phyloP scores from a whole-genome alignment of 2,329 filamentous ascomycete genomes.

The Fusarium keratoplasticum region DNA sequence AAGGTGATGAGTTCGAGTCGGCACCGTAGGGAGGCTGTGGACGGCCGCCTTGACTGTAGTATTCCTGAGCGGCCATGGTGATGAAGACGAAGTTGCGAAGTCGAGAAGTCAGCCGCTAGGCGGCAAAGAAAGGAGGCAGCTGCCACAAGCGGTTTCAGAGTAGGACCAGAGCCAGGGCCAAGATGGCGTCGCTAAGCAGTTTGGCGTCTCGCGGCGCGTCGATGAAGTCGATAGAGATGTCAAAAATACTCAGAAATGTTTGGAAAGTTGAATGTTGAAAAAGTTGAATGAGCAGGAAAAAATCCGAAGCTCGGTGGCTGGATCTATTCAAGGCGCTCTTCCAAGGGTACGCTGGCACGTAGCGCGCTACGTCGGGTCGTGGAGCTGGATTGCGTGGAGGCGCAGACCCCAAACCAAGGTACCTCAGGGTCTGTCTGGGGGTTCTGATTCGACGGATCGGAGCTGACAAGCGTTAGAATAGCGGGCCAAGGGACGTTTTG shows the following conservation, averaged over 20 bases:
- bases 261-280: neutral
- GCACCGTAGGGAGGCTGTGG: conserved; percentile 51
- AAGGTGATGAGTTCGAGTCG: conserved; percentile 55
- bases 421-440: conserved; percentile 13
- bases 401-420: conserved; percentile 21
- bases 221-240: neutral
- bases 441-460: conserved; percentile 33
- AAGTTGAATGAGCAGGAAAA: conserved; percentile 10
- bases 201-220: conserved; percentile 5
- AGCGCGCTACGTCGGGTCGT: conserved; percentile 6
- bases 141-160: conserved; percentile 28
- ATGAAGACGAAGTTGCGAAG: conserved; percentile 17
- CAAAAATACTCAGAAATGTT: neutral
- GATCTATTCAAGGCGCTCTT: conserved; percentile 24
- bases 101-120: conserved; percentile 28
- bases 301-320: conserved; percentile 31
- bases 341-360: conserved; percentile 28
- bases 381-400: conserved; percentile 38
- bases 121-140: conserved; percentile 37
- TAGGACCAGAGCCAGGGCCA: neutral
- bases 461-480: conserved; percentile 31
- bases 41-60: conserved; percentile 65
- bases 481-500: conserved; percentile 29
- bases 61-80: conserved; percentile 73
- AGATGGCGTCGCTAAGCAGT: conserved; percentile 13